Evolutionary conservation across 2,329 filamentous ascomycete genomes (phyloP).

Genomic region (Bisporella sp.): DNA sequence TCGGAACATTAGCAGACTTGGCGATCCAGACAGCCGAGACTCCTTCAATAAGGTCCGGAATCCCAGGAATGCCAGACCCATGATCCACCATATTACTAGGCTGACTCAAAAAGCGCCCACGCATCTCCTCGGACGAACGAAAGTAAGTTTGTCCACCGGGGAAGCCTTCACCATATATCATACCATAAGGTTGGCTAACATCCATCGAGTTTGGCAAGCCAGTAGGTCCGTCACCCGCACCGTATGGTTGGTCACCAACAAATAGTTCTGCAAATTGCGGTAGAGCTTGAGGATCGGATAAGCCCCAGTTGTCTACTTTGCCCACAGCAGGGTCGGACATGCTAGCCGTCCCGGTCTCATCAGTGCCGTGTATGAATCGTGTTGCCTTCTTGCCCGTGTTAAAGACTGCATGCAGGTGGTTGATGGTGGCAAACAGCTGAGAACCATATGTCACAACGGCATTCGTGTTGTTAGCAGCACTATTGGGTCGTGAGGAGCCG

Average conservation of each 20-base stretch:
- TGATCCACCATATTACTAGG: slow-evolving; percentile 54
- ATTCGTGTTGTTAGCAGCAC: slow-evolving; percentile 51
- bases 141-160: slow-evolving; percentile 78
- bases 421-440: slow-evolving; percentile 71
- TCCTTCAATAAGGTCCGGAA: slow-evolving; percentile 63
- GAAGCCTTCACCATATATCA: slow-evolving; percentile 79
- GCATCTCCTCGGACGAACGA: slow-evolving; percentile 64
- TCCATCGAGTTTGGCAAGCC: slow-evolving; percentile 84
- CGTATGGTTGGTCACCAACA: slow-evolving; percentile 67
- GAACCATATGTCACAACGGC: slow-evolving; percentile 83
- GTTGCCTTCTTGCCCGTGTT: slow-evolving; percentile 66
- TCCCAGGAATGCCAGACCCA: slow-evolving; percentile 67
- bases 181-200: slow-evolving; percentile 76
- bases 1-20: slow-evolving; percentile 67
- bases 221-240: slow-evolving; percentile 70
- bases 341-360: slow-evolving; percentile 71
- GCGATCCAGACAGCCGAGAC: slow-evolving; percentile 84
- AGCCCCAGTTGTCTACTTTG: slow-evolving; percentile 76
- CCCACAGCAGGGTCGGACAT: slow-evolving; percentile 71
- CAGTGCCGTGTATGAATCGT: slow-evolving; percentile 74
- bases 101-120: slow-evolving; percentile 65
- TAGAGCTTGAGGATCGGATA: slow-evolving; percentile 67
- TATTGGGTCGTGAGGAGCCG: slow-evolving; percentile 39
- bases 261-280: slow-evolving; percentile 73
- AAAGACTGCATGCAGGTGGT: slow-evolving; percentile 74